phyloP scores from a whole-genome alignment of 257 asterid genomes.

The Fraxinus excelsior region DNA sequence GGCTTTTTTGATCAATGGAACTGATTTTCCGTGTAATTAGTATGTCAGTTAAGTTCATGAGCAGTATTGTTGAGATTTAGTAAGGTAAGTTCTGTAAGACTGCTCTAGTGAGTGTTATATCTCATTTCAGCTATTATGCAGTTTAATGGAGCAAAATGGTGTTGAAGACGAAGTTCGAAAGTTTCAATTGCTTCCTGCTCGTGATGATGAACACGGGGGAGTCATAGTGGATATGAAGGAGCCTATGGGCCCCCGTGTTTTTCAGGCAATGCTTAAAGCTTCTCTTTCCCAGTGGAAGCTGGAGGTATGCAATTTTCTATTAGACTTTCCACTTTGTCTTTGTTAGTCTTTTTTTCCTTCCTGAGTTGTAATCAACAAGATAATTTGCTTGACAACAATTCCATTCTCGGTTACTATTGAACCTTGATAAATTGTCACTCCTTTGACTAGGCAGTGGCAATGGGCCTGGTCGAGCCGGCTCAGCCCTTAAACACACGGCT shows the following conservation, averaged over 20 bases:
- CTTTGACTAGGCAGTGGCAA: background rate
- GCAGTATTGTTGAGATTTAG: background rate
- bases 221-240: conserved; percentile 61
- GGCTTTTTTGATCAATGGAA: background rate
- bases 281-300: conserved; percentile 61
- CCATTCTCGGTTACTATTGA: background rate
- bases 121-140: conserved; percentile 19
- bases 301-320: conserved; percentile 45
- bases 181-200: conserved; percentile 47
- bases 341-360: background rate
- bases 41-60: background rate
- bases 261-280: conserved; percentile 46
- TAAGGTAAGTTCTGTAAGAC: background rate
- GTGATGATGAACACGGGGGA: conserved; percentile 66
- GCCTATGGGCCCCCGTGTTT: conserved; percentile 51
- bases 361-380: background rate
- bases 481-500: no score
- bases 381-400: background rate
- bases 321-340: no score
- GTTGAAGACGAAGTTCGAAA: conserved; percentile 34
- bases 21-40: background rate
- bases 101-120: background rate
- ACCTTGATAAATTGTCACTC: background rate
- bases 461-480: no score
- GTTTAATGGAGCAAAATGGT: conserved; percentile 45